Percentiles rank a stretch among this genome's conserved stretches.
These are phyloP conservation scores for Fusarium temperatum DNA, from an alignment of 2,329 filamentous ascomycete genomes.

Conservation along the genomic window DNA sequence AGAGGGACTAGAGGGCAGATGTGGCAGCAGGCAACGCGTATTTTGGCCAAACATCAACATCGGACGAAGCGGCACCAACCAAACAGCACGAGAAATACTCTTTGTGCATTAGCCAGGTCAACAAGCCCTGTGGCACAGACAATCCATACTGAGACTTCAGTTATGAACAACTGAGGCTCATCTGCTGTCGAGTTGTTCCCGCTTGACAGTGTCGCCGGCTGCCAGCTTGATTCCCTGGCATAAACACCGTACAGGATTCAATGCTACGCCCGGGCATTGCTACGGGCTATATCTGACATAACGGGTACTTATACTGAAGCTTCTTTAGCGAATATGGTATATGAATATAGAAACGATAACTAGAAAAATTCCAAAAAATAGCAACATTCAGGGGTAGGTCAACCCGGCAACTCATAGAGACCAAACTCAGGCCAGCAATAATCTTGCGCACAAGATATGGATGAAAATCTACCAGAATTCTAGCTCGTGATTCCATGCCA, in stretches of 20 bases:
- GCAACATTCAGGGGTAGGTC: background rate
- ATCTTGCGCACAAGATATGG: background rate
- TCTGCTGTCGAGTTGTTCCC: background rate
- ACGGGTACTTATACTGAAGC: too few relatives aligned
- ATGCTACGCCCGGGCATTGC: background rate
- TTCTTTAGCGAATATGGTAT: rapidly evolving
- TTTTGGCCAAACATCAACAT: background rate
- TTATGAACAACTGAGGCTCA: background rate
- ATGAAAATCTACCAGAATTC: rapidly evolving
- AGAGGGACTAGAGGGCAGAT: background rate
- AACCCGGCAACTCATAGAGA: background rate
- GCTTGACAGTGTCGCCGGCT: slow-evolving; percentile 8
- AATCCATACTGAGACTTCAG: background rate
- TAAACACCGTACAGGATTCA: background rate
- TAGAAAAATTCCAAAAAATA: background rate
- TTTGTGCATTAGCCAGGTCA: background rate
- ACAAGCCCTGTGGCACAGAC: background rate
- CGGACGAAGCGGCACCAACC: slow-evolving; percentile 3
- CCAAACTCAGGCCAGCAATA: too few relatives aligned
- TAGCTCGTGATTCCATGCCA: background rate
- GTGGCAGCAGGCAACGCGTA: background rate
- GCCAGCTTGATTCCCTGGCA: background rate
- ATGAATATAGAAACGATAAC: background rate
- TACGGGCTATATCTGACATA: too few relatives aligned
- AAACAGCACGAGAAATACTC: slow-evolving; percentile 1